Evolutionary conservation across 2,329 filamentous ascomycete genomes (phyloP), one percentile per base, ranked within the genome.

Genomic region (Pseudocercospora macadamiae): DNA sequence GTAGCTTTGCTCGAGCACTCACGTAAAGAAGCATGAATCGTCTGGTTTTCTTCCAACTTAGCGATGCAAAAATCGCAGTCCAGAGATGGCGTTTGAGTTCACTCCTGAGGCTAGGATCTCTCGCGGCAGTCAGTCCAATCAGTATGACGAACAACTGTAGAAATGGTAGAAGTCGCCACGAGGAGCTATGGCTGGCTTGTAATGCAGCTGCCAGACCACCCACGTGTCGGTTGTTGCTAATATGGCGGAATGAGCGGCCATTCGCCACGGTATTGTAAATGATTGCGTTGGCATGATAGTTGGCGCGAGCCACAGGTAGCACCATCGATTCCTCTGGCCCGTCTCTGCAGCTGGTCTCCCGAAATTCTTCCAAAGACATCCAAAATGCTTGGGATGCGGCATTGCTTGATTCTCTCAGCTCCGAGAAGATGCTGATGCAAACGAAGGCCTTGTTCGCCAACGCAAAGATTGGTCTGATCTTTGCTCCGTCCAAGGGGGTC

Each of bases 191-290:
- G 12, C 19, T 44, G 39, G 16, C 5, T 4, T 16, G 16, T 12
- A 45, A 12, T 14, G 39, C 19, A 45, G 23, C 16, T 12, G 23
- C 5, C 9, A 54, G 51, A 8, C 36, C 36, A 12, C 8, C 23
- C 14, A 44, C 21, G 18, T 54, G 51, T 36, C 51, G 32, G 14
- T 14, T 30, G 25, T 54, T 44, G 23, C 30, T 42, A 16, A 21
- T 9, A 19, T 54, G 34, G 4, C 51, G 12, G 23, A 34, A 54
- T 10, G 21, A 23, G 10, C 51, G 16, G n/a, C 19, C 21, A n/a
- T 42, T 54, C 14, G 34, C 21, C 5, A 54, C 36, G 9, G 44
- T 14, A 30, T 54, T 54, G 51, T 54, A 54, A 2, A 54, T n/a
- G 6, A 54, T 44, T 14, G 51, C 51, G 14, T 25, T 25, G 4